phyloP scores from a whole-genome alignment of 225 moss, liverwort and hornwort species.

The Antitrichia curtipendula region DNA sequence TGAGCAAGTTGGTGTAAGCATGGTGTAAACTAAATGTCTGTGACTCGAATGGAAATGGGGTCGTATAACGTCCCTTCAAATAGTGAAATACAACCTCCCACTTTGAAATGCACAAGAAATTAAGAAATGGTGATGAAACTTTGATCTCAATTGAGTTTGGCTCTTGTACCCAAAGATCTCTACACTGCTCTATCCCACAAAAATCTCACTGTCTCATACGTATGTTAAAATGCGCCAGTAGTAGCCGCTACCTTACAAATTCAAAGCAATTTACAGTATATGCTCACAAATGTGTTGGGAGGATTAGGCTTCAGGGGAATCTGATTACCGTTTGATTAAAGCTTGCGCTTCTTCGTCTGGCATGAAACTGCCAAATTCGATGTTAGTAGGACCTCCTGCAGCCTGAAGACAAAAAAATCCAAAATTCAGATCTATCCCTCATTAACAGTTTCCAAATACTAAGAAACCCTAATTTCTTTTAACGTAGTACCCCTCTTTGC shows the following conservation, averaged over 20 bases:
- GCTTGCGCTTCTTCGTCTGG: background rate
- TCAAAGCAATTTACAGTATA: background rate
- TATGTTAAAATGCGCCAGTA: background rate
- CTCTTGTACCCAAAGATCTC: background rate
- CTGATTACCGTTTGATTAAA: background rate
- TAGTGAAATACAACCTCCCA: background rate
- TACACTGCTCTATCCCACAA: background rate
- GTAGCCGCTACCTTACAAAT: background rate
- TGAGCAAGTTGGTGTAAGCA: background rate
- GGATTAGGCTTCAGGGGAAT: background rate
- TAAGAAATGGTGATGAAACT: background rate
- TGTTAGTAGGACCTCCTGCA: constrained; percentile 17
- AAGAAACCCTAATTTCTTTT: background rate
- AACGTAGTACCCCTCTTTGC: background rate
- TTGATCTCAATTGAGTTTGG: background rate
- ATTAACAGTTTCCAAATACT: background rate
- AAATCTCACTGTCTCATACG: background rate
- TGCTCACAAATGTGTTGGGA: background rate
- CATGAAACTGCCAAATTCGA: constrained; percentile 16
- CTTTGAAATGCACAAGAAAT: background rate
- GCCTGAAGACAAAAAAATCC: background rate
- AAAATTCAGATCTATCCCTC: background rate
- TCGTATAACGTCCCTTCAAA: background rate
- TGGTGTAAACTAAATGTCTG: background rate
- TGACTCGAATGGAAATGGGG: background rate